Evolutionary conservation across 1,139 yeast species (phyloP), one percentile per base, ranked within the genome.

Genomic region (Saccharomyces hybrid): DNA sequence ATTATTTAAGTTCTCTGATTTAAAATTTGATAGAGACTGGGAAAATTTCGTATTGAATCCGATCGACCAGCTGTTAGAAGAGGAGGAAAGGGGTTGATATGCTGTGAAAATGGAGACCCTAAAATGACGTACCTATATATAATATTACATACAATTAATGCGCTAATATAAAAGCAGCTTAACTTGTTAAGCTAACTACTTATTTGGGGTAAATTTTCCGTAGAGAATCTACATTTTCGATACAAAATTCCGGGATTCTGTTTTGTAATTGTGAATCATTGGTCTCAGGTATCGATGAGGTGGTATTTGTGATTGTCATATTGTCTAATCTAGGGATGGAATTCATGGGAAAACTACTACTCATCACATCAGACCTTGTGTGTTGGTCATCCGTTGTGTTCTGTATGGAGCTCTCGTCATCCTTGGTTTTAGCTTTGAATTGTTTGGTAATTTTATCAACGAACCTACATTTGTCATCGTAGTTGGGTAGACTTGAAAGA

Each of bases 1-100:
- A 4, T 67, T 76, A 46, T 76, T 77, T 49, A 81, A 82, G 64
- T 91, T 91, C 65, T 84, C 93, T 1, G 88, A 86, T 63, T 73
- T 71, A 13, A 76, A 72, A 6, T 91, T 91, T 65, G 78, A 77
- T 32, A 62, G 62, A 4, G 72, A 75, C 31, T 90, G 97, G 96
- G 71, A 73, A 16, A 13, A 38, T 16, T 38, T 38, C 13, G 44
- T 14, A 47, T 27, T 5, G 47, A 32, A 13, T 44, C 51, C 51
- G 28, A 28, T 8, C 7, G 14, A 13, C n/a, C 8, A n/a, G 6
- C n/a, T 28, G 2, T 20, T 50, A 32, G 49, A 25, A 26, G 38
- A 42, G 14, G 41, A 27, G 13, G 41, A n/a, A 25, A 29, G 28
- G 7, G 41, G 29, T 2, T 34, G 32, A 20, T 25, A n/a, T 34